A percentile compares a stretch with the other conserved stretches of the same genome.
Evolutionary conservation across 106 monocot species (phyloP).

Genomic region (Allium cepa): DNA sequence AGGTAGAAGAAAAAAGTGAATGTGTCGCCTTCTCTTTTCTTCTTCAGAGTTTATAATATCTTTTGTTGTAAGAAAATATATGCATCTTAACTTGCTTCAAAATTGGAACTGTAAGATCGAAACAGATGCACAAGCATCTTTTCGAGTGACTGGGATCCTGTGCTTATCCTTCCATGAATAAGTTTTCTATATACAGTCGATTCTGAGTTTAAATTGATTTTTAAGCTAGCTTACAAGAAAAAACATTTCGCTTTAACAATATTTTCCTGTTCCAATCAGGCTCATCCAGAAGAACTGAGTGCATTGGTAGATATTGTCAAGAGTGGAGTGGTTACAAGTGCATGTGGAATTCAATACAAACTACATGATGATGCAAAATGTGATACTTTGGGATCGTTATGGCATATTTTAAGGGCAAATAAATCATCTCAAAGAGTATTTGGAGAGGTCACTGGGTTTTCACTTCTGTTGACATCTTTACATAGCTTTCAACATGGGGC

Average conservation of each 20-base stretch:
- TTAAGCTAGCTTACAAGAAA: no score
- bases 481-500: slow-evolving; percentile 63
- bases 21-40: no score
- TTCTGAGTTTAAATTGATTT: no score
- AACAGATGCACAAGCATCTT: no score
- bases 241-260: not conserved
- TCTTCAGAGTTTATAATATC: no score
- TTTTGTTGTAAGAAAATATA: no score
- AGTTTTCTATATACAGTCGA: no score
- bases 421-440: slow-evolving; percentile 82
- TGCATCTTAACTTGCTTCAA: no score
- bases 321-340: slow-evolving; percentile 86
- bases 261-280: slow-evolving; percentile 33
- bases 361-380: slow-evolving; percentile 88
- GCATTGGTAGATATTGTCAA: slow-evolving; percentile 82
- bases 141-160: no score
- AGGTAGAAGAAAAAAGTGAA: no score
- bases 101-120: no score
- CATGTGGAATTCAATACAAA: slow-evolving; percentile 67
- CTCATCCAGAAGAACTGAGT: slow-evolving; percentile 91
- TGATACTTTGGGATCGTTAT: slow-evolving; percentile 80
- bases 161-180: no score
- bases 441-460: slow-evolving; percentile 96
- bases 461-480: slow-evolving; percentile 84
- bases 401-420: slow-evolving; percentile 85